Percentiles rank a stretch among this genome's conserved stretches.
Evolutionary conservation across 805 yeast genomes (phyloP).

Genomic region (Wickerhamiella bombiphila): DNA sequence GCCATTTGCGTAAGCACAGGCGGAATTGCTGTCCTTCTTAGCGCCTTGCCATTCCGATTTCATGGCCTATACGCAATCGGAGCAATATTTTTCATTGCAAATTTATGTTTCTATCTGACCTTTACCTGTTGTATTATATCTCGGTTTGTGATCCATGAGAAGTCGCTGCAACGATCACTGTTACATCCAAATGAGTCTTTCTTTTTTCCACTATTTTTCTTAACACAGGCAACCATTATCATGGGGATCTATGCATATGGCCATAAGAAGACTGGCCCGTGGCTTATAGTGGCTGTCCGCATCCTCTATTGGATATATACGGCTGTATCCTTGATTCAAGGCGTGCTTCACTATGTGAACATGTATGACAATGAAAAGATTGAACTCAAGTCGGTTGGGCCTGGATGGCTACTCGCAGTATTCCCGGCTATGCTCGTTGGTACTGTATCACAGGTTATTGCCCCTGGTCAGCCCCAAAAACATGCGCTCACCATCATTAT

Average conservation of each 20-base stretch:
- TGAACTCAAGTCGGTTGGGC: neutral
- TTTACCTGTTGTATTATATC: no score
- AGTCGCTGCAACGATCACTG: no score
- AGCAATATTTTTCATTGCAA: no score
- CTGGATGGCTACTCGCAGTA: slow-evolving; percentile 1
- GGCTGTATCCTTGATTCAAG: slow-evolving; percentile 1
- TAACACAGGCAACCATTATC: slow-evolving; percentile 3
- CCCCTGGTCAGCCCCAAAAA: neutral
- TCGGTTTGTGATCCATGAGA: no score
- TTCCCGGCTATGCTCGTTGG: slow-evolving; percentile 6
- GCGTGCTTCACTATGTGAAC: slow-evolving; percentile 2
- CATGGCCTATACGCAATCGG: no score
- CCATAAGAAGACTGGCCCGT: neutral
- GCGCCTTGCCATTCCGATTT: no score
- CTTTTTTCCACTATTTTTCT: slow-evolving; percentile 1
- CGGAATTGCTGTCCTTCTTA: no score
- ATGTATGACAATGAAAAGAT: neutral
- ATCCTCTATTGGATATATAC: slow-evolving; percentile 3
- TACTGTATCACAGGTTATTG: neutral
- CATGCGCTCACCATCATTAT: slow-evolving; percentile 2
- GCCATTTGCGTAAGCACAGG: no score
- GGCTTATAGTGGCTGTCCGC: neutral
- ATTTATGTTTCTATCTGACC: no score
- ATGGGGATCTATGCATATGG: slow-evolving; percentile 3
- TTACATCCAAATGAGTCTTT: no score